Base-by-base conservation (phyloP, 495 filamentous ascomycete genomes). In the Cercophora scortea region DNA sequence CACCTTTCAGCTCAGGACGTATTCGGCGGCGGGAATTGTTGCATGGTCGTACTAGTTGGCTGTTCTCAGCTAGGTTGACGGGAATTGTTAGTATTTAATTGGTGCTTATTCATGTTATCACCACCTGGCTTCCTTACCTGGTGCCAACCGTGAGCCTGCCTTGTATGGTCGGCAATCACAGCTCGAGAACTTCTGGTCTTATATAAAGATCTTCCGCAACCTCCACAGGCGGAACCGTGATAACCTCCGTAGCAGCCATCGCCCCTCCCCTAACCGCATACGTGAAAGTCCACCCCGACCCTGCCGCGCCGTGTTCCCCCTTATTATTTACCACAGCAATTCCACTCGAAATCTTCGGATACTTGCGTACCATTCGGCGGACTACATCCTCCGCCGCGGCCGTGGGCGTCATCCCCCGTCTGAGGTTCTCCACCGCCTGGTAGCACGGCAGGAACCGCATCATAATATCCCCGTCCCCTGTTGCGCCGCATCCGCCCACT, bases 401-500 rank as follows among this genome's bases (percentile, higher is more conserved):
- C 3, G 45, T 52, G 8, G 74, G 73, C 2, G 45, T 55, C 70
- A 73, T 69, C 1, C 74, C 73, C n/a, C 32, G 54, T 32, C 74
- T 62, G 51, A 77, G 32, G 55, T 62, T 75, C 57, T 77, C 74
- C 0, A 77, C 70, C 0, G 72, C 74, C 53, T 76, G 73, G 53
- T 76, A 77, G 53, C 73, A 76, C 32, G 74, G 74, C 32, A 76
- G 47, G 46, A 75, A 73, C 33, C 74, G 70, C 74, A 77, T 74
- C 74, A 77, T 77, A 36, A 77, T 52, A 52, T 77, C 74, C 0
- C 74, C 74, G 49, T 77, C 73, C 4, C 74, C 74, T 1, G 73
- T 77, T 7, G 74, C 74, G 10, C 72, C 74, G 47, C 74, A 77
- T 5, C 70, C 74, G 33, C 74, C 74, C 1, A 72, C 74, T 5